Evolutionary conservation across 1,139 yeast species (phyloP), one percentile per base, ranked within the genome.

Genomic region (Nakaseomyces uthaithaninus): DNA sequence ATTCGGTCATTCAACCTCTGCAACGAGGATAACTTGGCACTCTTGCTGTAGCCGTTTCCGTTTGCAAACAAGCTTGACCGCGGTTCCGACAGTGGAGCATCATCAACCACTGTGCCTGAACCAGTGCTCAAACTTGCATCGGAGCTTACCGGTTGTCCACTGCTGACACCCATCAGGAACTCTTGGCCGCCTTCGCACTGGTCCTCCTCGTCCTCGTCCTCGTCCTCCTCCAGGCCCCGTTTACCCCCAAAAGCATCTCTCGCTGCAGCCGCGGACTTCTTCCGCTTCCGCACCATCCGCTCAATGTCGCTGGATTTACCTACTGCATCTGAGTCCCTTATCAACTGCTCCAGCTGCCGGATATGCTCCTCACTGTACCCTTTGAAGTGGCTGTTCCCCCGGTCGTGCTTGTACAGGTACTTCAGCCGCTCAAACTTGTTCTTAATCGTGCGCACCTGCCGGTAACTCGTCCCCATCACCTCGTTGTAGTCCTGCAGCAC

Each of bases 401-500:
- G 27, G 24, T 47, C 50, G 8, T 37, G 43, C 22, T 39, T 39
- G 37, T 45, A 52, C 9, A 42, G 24, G 2, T 44, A 48, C 26
- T 46, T 45, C 30, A 59, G 34, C 41, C 51, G 53, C 24, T 53
- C 55, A 33, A 56, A 58, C 31, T 57, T 48, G 14, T 45, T 53
- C 45, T 50, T 53, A 20, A 59, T 34, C 2, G 62, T 58, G 20
- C 63, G 49, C 19, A 47, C 49, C 40, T 59, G 63, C 27, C 51
- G 51, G 30, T 55, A 55, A 4, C 42, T 42, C 3, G 46, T 44
- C 6, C 51, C 55, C 3, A 57, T 49, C 11, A 37, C 36, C 3
- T 33, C 16, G 42, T 58, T 59, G 39, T 54, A 59, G 25, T 50
- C 52, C 10, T 46, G 42, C 25, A 58, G 37, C 26, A 59, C 47